phyloP scores from a whole-genome alignment of 2,329 filamentous ascomycete species.

The Ophiognomonia clavigignenti-juglandacearum region DNA sequence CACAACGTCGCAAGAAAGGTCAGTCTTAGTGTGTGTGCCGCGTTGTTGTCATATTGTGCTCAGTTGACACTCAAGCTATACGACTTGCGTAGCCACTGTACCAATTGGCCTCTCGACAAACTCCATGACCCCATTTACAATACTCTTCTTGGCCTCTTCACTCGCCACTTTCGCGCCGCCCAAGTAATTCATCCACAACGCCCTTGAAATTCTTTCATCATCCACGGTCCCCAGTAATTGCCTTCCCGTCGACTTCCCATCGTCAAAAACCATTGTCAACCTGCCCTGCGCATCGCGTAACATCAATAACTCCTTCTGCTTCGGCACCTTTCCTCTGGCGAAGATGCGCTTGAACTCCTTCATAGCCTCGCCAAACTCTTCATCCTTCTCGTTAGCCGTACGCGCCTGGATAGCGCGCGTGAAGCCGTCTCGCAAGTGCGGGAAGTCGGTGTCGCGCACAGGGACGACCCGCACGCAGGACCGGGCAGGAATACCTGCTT shows the following conservation, averaged over 20 bases:
- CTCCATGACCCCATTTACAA: slow-evolving; percentile 82
- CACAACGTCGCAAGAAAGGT: no score
- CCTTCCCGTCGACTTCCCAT: slow-evolving; percentile 40
- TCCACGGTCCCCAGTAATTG: slow-evolving; percentile 62
- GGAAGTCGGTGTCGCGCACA: slow-evolving; percentile 90
- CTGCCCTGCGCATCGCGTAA: slow-evolving; percentile 60
- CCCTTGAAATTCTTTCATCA: slow-evolving; percentile 75
- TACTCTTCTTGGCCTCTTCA: slow-evolving; percentile 71
- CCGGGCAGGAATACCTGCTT: slow-evolving; percentile 58
- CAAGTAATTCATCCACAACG: slow-evolving; percentile 88
- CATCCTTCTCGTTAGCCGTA: slow-evolving; percentile 58
- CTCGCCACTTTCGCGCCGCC: slow-evolving; percentile 83
- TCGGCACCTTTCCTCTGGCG: slow-evolving; percentile 73
- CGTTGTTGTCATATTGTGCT: no score
- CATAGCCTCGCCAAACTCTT: slow-evolving; percentile 71
- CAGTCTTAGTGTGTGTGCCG: no score
- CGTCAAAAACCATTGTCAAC: slow-evolving; percentile 64
- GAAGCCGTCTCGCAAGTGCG: slow-evolving; percentile 86
- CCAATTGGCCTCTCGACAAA: slow-evolving; percentile 86
- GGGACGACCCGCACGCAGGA: slow-evolving; percentile 81
- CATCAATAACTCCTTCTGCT: slow-evolving; percentile 72
- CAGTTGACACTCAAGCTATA: slow-evolving; percentile 35
- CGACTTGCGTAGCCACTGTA: slow-evolving; percentile 76
- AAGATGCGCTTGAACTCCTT: slow-evolving; percentile 78
- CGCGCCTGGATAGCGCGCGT: slow-evolving; percentile 77